Evolutionary conservation across 169 alveolate genomes (phyloP), one percentile per base, ranked within the genome.

Genomic region (Eimeria tenella): DNA sequence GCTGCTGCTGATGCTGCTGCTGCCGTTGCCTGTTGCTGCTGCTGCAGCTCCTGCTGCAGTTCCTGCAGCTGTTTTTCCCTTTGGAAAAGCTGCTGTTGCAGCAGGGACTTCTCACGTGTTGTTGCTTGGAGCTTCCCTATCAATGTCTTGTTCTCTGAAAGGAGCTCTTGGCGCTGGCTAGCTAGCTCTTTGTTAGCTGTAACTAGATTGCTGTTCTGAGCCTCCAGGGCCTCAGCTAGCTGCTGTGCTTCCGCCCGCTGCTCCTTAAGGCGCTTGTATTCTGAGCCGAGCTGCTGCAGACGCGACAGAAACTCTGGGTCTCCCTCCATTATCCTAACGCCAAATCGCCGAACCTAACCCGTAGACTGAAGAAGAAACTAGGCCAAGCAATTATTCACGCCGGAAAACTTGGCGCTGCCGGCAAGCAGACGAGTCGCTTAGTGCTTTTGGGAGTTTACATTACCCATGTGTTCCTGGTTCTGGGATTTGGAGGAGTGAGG

Each of bases 301-400:
- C 31, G 91, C 5, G 81, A 62, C 58, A 84, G 70, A 68, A 84
- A 84, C 91, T 84, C 91, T 3, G 91, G 91, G 65, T 84, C 91
- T 31, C 91, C 25, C 73, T 62, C 91, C 91, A 60, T 62, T 49
- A 21, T 84, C 21, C 3, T 42, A 31, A 31, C 42, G 0, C 42
- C 42, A 31, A 31, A 31, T 31, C 42, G 42, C 42, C 42, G 2
- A 31, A 31, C 42, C 42, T 31, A 31, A 31, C 42, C 42, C 42
- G 4, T 31, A 31, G 42, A 31, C 42, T 31, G 42, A 31, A 31
- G 42, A 31, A 31, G 42, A 31, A 31, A 31, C 42, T 31, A 2
- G 42, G 42, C 42, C 42, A 31, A 31, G 42, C 42, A 31, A 31
- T 31, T 31, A 2, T 31, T 31, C 42, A 31, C 42, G 42, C 42